Evolutionary conservation across 129 eudicot species (phyloP).

Genomic region (Artemisia annua): DNA sequence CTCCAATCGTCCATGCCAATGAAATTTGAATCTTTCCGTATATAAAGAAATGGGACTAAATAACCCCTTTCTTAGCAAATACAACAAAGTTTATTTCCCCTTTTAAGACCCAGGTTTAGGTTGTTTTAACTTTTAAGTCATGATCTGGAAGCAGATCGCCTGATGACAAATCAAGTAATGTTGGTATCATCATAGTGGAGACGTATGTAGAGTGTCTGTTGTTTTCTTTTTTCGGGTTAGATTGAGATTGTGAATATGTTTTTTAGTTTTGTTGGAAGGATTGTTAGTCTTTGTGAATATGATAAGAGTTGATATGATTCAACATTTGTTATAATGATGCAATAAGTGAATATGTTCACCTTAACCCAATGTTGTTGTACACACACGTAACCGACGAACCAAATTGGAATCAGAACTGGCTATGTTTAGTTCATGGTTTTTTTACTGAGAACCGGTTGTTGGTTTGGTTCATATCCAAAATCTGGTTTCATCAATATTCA

Average conservation of each 20-base stretch:
- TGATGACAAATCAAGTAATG: not conserved
- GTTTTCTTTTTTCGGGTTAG: not conserved
- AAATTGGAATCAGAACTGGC: too few relatives aligned
- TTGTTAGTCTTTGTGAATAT: constrained; percentile 8
- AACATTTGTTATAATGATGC: constrained; percentile 11
- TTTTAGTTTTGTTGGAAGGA: not conserved
- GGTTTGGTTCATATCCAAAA: too few relatives aligned
- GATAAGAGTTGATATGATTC: not conserved
- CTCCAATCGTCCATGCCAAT: constrained; percentile 50
- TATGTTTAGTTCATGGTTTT: too few relatives aligned
- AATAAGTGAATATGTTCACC: not conserved
- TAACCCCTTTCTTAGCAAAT: too few relatives aligned
- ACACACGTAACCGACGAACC: too few relatives aligned
- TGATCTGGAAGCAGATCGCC: constrained; percentile 12
- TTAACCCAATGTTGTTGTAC: too few relatives aligned
- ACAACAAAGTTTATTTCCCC: not conserved
- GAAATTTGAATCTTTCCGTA: not conserved
- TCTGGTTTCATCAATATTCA: too few relatives aligned
- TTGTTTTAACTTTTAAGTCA: not conserved
- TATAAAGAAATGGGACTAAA: not conserved
- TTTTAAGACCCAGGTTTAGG: not conserved
- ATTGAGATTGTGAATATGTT: constrained; percentile 7
- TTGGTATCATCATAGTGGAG: not conserved
- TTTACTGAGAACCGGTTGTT: too few relatives aligned
- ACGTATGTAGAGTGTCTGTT: not conserved